Evolutionary conservation across 495 filamentous ascomycete genomes (phyloP), one percentile per base, ranked within the genome.

Genomic region (Talaromyces wortmannii): DNA sequence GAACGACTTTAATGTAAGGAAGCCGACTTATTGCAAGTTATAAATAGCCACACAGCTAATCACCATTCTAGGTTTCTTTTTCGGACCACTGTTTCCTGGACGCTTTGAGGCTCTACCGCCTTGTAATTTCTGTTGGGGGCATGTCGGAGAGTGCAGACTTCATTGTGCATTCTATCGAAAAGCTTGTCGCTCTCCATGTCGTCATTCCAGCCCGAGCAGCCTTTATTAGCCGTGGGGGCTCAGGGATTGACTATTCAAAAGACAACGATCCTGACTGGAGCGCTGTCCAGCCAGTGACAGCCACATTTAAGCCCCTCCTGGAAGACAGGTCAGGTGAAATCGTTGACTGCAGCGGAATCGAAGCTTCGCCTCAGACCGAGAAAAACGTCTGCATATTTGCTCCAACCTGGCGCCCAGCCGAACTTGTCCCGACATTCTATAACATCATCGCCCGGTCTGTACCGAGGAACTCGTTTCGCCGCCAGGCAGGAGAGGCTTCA

Each of bases 111-210:
- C 63, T 77, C 12, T 64, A 75, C 23, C 59, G 65, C 43, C 70
- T 66, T 30, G 53, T 74, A 5, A 62, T 67, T 13, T 62, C 61
- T 13, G 55, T 63, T 54, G 66, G 64, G 32, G 61, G 72, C 7
- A 68, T 73, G 42, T 71, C 70, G 8, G 71, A 74, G 55, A 71
- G 74, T 48, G 67, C 66, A 44, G 58, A 59, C 17, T 64, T 67
- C 30, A 65, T 77, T 6, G 55, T 73, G 12, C 69, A 70, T 55
- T 61, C 69, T 13, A 48, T 95, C 4, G 83, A 89, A 55, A 76
- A 77, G 2, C 73, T 91, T 16, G 62, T 91, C 51, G 79, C 82
- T n/a, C 77, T 78, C 30, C 85, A 90, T 70, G 74, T 95, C 31
- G 75, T 95, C 16, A 68, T 85, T 2, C 89, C 89, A 4, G 80